phyloP scores from a whole-genome alignment of 2,329 filamentous ascomycete species.

The Leptographium radiaticola region DNA sequence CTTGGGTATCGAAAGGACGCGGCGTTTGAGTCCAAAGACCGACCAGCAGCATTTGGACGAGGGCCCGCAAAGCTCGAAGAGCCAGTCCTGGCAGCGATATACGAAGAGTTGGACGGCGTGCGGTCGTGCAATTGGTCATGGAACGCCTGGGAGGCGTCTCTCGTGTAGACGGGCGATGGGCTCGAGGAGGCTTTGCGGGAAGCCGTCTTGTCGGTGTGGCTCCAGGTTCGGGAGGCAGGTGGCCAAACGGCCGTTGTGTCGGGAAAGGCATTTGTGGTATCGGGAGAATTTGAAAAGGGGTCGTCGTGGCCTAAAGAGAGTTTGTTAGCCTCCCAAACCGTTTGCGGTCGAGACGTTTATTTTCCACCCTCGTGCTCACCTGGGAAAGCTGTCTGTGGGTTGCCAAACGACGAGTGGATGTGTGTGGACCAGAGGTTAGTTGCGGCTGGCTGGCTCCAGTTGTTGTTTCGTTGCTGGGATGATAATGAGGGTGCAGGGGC shows the following conservation, averaged over 20 bases:
- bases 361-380: slow-evolving; percentile 25
- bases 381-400: slow-evolving; percentile 26
- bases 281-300: slow-evolving; percentile 15
- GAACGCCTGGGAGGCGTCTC: slow-evolving; percentile 26
- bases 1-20: slow-evolving; percentile 26
- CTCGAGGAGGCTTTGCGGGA: slow-evolving; percentile 33
- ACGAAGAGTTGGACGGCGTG: slow-evolving; percentile 26
- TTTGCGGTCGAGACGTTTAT: no score
- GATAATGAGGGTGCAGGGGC: slow-evolving; percentile 16
- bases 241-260: slow-evolving; percentile 4
- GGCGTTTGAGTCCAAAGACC: slow-evolving; percentile 31
- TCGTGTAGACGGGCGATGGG: slow-evolving; percentile 45
- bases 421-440: slow-evolving; percentile 38
- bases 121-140: slow-evolving; percentile 33
- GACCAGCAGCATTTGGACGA: slow-evolving; percentile 17
- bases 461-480: slow-evolving; percentile 21
- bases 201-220: slow-evolving; percentile 32
- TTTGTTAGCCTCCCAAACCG: no score
- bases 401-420: slow-evolving; percentile 18
- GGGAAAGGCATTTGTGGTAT: background rate
- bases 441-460: slow-evolving; percentile 18
- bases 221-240: slow-evolving; percentile 44
- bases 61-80: slow-evolving; percentile 20
- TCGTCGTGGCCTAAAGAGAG: slow-evolving; percentile 16
- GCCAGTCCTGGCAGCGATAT: slow-evolving; percentile 30